phyloP scores from a whole-genome alignment of 2,329 filamentous ascomycete species.

The Pseudonectria buxi region DNA sequence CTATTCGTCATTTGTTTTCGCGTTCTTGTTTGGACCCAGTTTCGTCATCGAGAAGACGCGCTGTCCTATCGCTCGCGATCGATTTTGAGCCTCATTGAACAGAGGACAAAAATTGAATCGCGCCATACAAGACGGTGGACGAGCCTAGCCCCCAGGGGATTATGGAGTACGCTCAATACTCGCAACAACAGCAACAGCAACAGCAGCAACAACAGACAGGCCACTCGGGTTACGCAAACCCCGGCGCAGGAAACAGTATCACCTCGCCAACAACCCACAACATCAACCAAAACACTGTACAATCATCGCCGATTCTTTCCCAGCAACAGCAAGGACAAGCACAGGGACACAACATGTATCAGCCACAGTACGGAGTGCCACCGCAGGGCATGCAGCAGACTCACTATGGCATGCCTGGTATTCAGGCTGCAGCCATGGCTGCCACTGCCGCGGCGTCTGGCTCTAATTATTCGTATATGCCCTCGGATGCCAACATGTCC shows the following conservation, averaged over 20 bases:
- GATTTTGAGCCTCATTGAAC: constrained; percentile 8
- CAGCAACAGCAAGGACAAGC: constrained; percentile 61
- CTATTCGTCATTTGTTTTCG: constrained; percentile 16
- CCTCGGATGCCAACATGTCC: constrained; percentile 60
- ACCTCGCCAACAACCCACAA: constrained; percentile 67
- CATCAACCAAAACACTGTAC: constrained; percentile 59
- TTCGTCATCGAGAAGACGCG: constrained; percentile 7
- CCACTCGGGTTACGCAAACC: constrained; percentile 58
- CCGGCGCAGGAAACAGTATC: constrained; percentile 51
- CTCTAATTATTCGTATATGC: constrained; percentile 65
- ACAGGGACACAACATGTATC: constrained; percentile 70
- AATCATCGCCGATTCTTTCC: constrained; percentile 74
- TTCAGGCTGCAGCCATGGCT: constrained; percentile 88
- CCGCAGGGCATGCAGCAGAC: constrained; percentile 62
- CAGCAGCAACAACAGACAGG: constrained; percentile 51
- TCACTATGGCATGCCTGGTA: constrained; percentile 68
- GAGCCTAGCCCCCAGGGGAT: constrained; percentile 34
- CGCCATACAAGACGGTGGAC: constrained; percentile 5
- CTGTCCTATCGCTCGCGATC: constrained; percentile 6
- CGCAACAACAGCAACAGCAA: constrained; percentile 36
- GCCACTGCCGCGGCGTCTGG: constrained; percentile 86
- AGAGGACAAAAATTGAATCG: constrained; percentile 20
- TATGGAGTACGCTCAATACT: constrained; percentile 73
- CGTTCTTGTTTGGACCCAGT: constrained; percentile 7
- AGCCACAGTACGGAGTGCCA: constrained; percentile 67